Percentiles rank a stretch among this genome's conserved stretches.
phyloP scores from a whole-genome alignment of 2,329 filamentous ascomycete species.

The Microcera coccophila region DNA sequence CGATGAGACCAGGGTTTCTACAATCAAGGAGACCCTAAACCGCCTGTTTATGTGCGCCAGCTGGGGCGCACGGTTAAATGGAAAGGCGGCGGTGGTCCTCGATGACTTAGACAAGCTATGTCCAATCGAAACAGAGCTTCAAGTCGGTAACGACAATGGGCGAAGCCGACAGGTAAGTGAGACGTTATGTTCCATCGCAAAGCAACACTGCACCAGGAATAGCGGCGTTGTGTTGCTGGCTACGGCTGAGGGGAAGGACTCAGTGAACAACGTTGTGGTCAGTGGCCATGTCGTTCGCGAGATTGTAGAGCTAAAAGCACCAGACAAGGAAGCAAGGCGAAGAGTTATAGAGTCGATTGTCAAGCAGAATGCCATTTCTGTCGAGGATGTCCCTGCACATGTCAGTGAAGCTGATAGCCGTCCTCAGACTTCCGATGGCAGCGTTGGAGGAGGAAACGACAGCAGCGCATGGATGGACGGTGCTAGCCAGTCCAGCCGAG shows the following conservation, averaged over 20 bases:
- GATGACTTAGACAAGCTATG: constrained; percentile 93
- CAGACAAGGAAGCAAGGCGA: constrained; percentile 84
- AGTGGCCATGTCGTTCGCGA: constrained; percentile 90
- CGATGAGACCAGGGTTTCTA: constrained; percentile 83
- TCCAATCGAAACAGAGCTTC: constrained; percentile 88
- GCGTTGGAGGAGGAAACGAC: constrained; percentile 44
- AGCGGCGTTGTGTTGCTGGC: constrained; percentile 82
- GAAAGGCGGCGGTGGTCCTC: constrained; percentile 77
- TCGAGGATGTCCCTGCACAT: constrained; percentile 36
- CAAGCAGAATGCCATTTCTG: constrained; percentile 46
- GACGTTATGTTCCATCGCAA: constrained; percentile 74
- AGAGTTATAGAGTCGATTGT: constrained; percentile 80
- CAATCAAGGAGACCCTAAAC: constrained; percentile 83
- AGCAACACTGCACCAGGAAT: constrained; percentile 76
- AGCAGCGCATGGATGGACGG: constrained; percentile 73
- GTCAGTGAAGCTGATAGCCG: constrained; percentile 45
- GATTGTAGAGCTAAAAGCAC: constrained; percentile 83
- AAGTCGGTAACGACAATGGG: constrained; percentile 89
- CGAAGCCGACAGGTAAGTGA: constrained; percentile 91
- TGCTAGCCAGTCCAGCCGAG: constrained; percentile 53
- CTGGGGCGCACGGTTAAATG: constrained; percentile 86
- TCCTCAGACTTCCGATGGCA: constrained; percentile 54
- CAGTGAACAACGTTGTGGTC: constrained; percentile 83
- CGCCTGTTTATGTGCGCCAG: constrained; percentile 83
- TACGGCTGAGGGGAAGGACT: constrained; percentile 89